Base-by-base conservation (phyloP, 805 yeast species). In the Suhomyces sp. region DNA sequence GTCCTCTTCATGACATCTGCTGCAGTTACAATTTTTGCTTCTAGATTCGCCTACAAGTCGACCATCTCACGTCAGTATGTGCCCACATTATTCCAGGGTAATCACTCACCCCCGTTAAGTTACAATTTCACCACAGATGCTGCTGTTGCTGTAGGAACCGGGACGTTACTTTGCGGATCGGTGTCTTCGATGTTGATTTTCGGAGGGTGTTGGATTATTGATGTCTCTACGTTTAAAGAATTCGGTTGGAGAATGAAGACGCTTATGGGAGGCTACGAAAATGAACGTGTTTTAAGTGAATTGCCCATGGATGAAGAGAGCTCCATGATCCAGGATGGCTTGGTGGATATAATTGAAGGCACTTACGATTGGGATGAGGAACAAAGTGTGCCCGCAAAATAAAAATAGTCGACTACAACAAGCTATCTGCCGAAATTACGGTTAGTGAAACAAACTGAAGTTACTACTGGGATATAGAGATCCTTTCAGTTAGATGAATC, bases 61-160 rank as follows among this genome's bases (percentile, higher is more conserved):
- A 81, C 91, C 4, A 66, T 78, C 24, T 64, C 81, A 16, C 71
- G 96, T 48, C 80, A 83, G 58, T 88, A 77, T 59, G 65, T 78
- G 5, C 96, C 96, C 6, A 73, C 72, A 27, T 69, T 80, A 49
- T 90, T 85, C 60, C 88, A 86, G 49, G 87, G 90, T 9, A 88
- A 88, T 59, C 91, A 88, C 50, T 74, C 77, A 38, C 95, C 95
- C 2, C 96, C 96, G 4, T 70, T 79, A n/a, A 52, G 68, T 25
- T 83, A 81, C 51, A 81, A 84, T 19, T 80, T 85, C 54, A 79
- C 85, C 42, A 76, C 78, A 36, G 96, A 88, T 56, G 96, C 96
- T 2, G 76, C 87, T 21, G 78, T 80, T 25, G 96, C 96, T 0
- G 87, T 90, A 3, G 77, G 82, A 0, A 81, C 85, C 25, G 95